Percentiles rank a stretch among this genome's conserved stretches.
phyloP scores from a whole-genome alignment of 2,329 filamentous ascomycete species.

The Microdochium nivale region DNA sequence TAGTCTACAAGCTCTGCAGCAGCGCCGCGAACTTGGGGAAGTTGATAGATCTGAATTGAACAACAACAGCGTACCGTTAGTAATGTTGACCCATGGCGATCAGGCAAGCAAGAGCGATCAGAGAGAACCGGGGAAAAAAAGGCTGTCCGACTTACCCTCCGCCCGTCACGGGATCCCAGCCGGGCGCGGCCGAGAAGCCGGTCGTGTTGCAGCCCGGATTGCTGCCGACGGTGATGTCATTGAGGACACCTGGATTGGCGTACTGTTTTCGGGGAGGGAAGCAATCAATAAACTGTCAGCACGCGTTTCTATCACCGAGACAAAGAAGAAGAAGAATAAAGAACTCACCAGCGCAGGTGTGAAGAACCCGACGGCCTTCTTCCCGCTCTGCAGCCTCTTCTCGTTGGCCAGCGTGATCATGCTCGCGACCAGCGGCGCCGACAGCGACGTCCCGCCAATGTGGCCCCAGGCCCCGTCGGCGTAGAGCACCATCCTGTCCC shows the following conservation, averaged over 20 bases:
- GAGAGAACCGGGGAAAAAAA: no score
- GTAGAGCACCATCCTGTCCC: slow-evolving; percentile 23
- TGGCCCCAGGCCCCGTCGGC: slow-evolving; percentile 22
- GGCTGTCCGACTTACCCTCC: no score
- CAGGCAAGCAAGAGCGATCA: no score
- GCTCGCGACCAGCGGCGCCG: slow-evolving; percentile 36
- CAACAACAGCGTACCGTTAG: no score
- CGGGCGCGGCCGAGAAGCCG: slow-evolving; percentile 31
- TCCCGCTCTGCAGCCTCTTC: slow-evolving; percentile 33
- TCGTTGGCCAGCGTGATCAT: slow-evolving; percentile 43
- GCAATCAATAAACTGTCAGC: no score
- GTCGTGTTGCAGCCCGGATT: slow-evolving; percentile 26
- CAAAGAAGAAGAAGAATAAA: no score
- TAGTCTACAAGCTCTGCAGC: no score
- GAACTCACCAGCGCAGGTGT: slow-evolving; percentile 41
- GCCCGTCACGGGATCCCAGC: slow-evolving; percentile 31
- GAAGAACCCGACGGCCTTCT: slow-evolving; percentile 40
- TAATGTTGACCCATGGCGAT: no score
- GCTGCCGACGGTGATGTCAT: slow-evolving; percentile 27
- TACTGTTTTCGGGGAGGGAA: no score
- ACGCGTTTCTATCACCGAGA: no score
- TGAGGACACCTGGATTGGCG: slow-evolving; percentile 28
- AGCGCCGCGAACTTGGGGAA: no score
- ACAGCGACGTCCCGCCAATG: slow-evolving; percentile 41
- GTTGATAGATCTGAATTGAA: no score